Conservation (phyloP, 768 basidiomycete species). For the Pulveroboletus frians region DNA sequence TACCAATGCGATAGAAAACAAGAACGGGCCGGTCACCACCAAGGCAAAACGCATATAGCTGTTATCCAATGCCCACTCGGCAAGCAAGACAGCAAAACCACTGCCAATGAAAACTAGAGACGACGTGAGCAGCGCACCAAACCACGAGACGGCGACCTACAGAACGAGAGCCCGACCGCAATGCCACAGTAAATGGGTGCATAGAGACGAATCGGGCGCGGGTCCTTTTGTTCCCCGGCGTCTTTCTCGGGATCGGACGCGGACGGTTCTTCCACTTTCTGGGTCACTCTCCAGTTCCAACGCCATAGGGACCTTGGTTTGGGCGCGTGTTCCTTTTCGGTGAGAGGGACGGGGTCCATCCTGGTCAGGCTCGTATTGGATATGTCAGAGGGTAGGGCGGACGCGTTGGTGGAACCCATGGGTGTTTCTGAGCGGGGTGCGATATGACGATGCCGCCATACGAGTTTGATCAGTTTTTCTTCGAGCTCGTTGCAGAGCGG, state of each 20-base stretch:
- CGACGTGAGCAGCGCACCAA: no score
- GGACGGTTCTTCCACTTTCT: conserved; percentile 19
- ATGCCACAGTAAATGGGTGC: conserved; percentile 72
- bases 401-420: conserved; percentile 28
- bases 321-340: conserved; percentile 9
- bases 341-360: conserved; percentile 13
- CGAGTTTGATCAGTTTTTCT: conserved; percentile 72
- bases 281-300: conserved; percentile 44
- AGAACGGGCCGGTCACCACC: conserved; percentile 57
- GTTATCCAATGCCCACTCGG: conserved; percentile 65
- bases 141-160: no score
- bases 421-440: conserved; percentile 16
- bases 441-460: conserved; percentile 54
- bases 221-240: conserved; percentile 18
- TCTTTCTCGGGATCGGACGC: conserved; percentile 48
- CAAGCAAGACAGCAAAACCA: conserved; percentile 53
- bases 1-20: conserved; percentile 72
- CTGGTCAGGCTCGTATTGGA: conserved; percentile 49
- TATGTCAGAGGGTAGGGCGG: conserved; percentile 40
- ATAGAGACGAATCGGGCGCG: conserved; percentile 55
- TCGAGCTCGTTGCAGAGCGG: conserved; percentile 66
- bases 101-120: conserved; percentile 74
- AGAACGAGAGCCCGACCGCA: conserved; percentile 55
- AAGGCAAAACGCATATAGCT: conserved; percentile 60
- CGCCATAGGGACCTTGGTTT: conserved; percentile 16